These are phyloP conservation scores for Chalciporus pseudorubinellus DNA, from an alignment of 768 basidiomycete genomes.

Conservation along the genomic window DNA sequence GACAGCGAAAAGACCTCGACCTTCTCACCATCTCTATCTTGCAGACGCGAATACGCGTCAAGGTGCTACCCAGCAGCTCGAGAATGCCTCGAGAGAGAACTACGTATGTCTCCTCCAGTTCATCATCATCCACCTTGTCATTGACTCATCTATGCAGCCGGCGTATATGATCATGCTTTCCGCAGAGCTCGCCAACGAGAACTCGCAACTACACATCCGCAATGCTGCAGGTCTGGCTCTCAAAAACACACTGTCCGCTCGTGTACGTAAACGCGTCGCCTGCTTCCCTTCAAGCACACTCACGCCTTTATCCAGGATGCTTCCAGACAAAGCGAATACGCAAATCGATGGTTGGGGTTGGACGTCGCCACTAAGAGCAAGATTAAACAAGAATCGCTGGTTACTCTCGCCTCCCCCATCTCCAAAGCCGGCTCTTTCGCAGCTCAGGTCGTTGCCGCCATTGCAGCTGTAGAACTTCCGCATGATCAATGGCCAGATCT, in stretches of 20 bases:
- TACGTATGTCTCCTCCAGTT: conserved; percentile 59
- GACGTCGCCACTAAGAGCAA: conserved; percentile 63
- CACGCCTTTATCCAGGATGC: conserved; percentile 53
- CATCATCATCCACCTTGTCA: neutral
- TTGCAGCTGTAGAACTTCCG: conserved; percentile 91
- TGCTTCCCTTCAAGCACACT: conserved; percentile 12
- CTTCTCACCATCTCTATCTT: conserved; percentile 20
- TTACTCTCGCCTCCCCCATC: conserved; percentile 72
- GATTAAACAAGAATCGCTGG: conserved; percentile 85
- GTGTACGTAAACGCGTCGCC: conserved; percentile 56
- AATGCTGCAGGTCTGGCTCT: conserved; percentile 96
- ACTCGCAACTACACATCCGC: conserved; percentile 66
- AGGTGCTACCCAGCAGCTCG: conserved; percentile 87
- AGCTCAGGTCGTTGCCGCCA: conserved; percentile 91
- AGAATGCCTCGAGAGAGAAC: conserved; percentile 82
- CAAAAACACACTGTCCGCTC: conserved; percentile 90
- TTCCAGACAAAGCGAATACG: conserved; percentile 70
- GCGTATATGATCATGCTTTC: conserved; percentile 93
- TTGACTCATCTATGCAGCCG: conserved; percentile 51
- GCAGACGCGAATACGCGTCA: conserved; percentile 88
- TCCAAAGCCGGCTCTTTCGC: conserved; percentile 81
- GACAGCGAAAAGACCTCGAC: conserved; percentile 35
- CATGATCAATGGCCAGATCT: conserved; percentile 86
- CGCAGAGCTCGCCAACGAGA: conserved; percentile 77
- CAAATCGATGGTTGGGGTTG: conserved; percentile 80